Base-by-base conservation (phyloP, 371 early-diverging fungal genomes). In the Syncephalastrum sp. region DNA sequence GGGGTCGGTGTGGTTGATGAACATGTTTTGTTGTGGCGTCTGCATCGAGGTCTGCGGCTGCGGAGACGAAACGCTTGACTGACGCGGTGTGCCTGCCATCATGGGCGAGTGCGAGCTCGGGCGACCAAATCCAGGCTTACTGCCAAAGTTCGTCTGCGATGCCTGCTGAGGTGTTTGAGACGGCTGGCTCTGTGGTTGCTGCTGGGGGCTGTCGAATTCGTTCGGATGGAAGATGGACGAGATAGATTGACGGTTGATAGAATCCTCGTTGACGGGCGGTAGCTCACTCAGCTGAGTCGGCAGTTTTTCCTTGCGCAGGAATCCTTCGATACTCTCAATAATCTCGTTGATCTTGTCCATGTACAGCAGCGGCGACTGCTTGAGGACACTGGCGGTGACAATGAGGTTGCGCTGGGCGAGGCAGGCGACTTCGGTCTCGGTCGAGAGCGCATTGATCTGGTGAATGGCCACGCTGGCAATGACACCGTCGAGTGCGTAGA, bases 261-360 rank as follows among this genome's bases (percentile, higher is more conserved):
- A 52, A 38, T 64, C 61, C 46, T 72, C 70, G n/a, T 61, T 74
- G 53, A 69, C 63, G 50, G 65, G 56, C 15, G 80, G 80, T 2
- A 80, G 23, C 12, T 67, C 68, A 60, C 53, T 59, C 61, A 74
- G 50, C 57, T 61, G 67, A 48, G 51, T 68, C 45, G 59, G 64
- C 46, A 44, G 57, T 6, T 24, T 59, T 63, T 60, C 61, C 65
- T 55, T 70, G 57, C 60, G 70, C 70, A 64, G 64, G 44, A 63
- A 68, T 33, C 46, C 69, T 38, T 64, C 72, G 44, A 69, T 77
- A 61, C 58, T 69, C 55, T 64, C 68, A 59, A 69, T 73, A 58
- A 68, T 75, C 61, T 60, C 69, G 51, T 67, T 62, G 46, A 84
- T 68, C 57, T 79, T 79, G 7, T 70, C 72, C 77, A 79, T 82